A percentile compares a stretch with the other conserved stretches of the same genome.
These are phyloP conservation scores for Fusarium siculi DNA, from an alignment of 2,329 filamentous ascomycete species.

Conservation along the genomic window DNA sequence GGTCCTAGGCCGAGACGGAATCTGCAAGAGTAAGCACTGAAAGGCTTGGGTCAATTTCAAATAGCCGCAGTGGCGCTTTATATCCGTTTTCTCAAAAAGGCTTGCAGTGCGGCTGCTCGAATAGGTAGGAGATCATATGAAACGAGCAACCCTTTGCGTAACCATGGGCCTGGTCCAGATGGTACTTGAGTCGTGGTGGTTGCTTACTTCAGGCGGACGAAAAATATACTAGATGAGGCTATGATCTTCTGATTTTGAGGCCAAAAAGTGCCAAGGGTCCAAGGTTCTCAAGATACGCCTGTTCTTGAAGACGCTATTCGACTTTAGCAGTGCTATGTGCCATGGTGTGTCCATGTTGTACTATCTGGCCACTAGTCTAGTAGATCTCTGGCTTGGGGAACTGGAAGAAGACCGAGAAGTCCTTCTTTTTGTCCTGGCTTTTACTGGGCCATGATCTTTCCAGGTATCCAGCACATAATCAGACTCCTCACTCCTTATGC, in stretches of 20 bases:
- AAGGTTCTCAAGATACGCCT: neutral
- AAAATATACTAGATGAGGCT: neutral
- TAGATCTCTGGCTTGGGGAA: neutral
- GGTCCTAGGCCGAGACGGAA: neutral
- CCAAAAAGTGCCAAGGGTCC: neutral
- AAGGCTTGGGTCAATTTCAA: neutral
- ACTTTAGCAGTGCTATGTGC: neutral
- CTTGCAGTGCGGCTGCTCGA: neutral
- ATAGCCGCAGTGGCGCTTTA: neutral
- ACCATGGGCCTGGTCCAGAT: neutral
- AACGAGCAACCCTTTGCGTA: neutral
- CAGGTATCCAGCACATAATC: neutral
- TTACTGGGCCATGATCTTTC: neutral
- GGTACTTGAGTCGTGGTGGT: neutral
- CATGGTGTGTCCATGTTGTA: neutral
- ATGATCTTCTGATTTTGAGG: neutral
- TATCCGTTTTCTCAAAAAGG: neutral
- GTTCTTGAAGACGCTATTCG: too few species aligned
- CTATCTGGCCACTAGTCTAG: neutral
- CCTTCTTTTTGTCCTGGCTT: neutral
- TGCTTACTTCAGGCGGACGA: neutral
- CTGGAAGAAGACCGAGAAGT: too few species aligned
- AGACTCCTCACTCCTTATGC: neutral
- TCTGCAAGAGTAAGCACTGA: conserved; percentile 2
- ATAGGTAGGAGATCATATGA: neutral